These are phyloP conservation scores for Gossypium anomalum DNA, from an alignment of 345 rosid species.

Conservation along the genomic window DNA sequence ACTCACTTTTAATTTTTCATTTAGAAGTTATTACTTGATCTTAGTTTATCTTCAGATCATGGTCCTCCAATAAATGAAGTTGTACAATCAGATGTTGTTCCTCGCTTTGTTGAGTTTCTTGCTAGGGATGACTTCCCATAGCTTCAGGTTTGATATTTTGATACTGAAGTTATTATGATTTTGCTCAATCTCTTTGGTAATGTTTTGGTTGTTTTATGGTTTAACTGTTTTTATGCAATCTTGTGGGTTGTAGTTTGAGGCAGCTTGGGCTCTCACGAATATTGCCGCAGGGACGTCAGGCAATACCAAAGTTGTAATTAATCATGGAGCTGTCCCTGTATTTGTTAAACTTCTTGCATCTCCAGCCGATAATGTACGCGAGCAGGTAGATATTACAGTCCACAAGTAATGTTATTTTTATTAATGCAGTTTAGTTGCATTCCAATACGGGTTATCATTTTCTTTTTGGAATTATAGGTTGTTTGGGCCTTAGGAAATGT, in stretches of 20 bases:
- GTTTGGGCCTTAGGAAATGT: constrained; percentile 84
- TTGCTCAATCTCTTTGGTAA: neutral
- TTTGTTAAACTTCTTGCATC: constrained; percentile 61
- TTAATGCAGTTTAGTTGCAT: neutral
- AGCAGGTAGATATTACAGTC: constrained; percentile 44
- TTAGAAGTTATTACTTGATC: neutral
- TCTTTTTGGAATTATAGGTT: constrained; percentile 37
- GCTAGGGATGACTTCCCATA: constrained; percentile 67
- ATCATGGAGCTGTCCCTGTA: constrained; percentile 65
- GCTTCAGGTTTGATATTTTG: constrained; percentile 49
- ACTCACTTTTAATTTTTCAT: neutral
- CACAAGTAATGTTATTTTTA: neutral
- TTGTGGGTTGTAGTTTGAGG: constrained; percentile 52
- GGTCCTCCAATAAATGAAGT: constrained; percentile 73
- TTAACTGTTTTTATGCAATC: neutral
- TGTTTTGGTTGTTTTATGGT: neutral
- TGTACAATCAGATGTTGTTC: constrained; percentile 62
- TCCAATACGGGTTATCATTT: neutral
- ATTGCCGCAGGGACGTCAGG: constrained; percentile 79
- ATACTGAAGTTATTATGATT: neutral
- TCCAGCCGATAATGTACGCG: constrained; percentile 63
- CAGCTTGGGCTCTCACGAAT: constrained; percentile 85
- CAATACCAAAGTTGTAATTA: constrained; percentile 59
- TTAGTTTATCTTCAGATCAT: constrained; percentile 36
- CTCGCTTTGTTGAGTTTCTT: constrained; percentile 72